A percentile compares a stretch with the other conserved stretches of the same genome.
Evolutionary conservation across 2,329 filamentous ascomycete species (phyloP).

Genomic region (Lachnellula subtilissima): DNA sequence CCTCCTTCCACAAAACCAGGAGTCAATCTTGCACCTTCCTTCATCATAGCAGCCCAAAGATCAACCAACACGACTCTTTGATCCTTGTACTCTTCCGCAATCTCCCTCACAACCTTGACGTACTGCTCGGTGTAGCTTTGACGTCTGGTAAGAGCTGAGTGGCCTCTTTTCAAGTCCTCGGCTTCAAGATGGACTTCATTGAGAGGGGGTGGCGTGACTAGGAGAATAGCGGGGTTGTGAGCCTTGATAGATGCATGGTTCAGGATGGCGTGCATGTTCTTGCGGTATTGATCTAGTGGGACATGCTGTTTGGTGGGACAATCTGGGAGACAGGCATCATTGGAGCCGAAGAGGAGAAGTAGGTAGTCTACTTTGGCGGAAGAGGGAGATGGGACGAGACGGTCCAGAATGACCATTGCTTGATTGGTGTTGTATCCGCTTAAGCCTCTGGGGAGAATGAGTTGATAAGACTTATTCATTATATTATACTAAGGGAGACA

Average conservation of each 20-base stretch:
- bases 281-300: slow-evolving; percentile 66
- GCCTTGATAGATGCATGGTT: slow-evolving; percentile 63
- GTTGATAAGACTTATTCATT: not conserved
- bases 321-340: slow-evolving; percentile 71
- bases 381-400: slow-evolving; percentile 64
- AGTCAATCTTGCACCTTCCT: slow-evolving; percentile 55
- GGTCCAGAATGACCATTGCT: slow-evolving; percentile 62
- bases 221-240: slow-evolving; percentile 67
- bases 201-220: slow-evolving; percentile 78
- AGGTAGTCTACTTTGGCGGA: slow-evolving; percentile 62
- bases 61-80: slow-evolving; percentile 61
- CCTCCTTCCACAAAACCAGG: slow-evolving; percentile 26
- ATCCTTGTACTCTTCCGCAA: slow-evolving; percentile 29
- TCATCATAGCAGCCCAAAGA: slow-evolving; percentile 75
- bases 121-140: slow-evolving; percentile 59
- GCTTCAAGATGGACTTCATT: slow-evolving; percentile 48
- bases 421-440: slow-evolving; percentile 78
- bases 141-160: slow-evolving; percentile 45
- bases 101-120: slow-evolving; percentile 54
- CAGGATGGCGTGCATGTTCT: slow-evolving; percentile 68
- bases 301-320: slow-evolving; percentile 68
- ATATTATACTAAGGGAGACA: not conserved
- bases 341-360: slow-evolving; percentile 76
- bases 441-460: slow-evolving; percentile 7
- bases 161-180: slow-evolving; percentile 28